Conservation (phyloP, 306 rosid species). For the Echinosophora koreensis region DNA sequence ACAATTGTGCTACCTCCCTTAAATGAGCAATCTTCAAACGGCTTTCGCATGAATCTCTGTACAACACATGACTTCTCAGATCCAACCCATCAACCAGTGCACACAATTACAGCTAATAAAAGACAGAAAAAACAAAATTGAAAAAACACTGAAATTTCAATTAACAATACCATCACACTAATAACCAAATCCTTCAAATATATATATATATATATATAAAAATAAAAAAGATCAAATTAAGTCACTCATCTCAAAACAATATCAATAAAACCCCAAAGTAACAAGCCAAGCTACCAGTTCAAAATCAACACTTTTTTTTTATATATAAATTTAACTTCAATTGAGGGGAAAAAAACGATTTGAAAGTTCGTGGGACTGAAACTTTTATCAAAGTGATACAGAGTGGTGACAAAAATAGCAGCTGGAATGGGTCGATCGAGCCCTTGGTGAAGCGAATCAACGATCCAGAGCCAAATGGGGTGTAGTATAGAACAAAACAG, state of each 20-base stretch:
- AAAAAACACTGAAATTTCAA: slow-evolving; percentile 43
- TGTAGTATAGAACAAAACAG: slow-evolving; percentile 10
- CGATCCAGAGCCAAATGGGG: slow-evolving; percentile 53
- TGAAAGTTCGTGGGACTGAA: slow-evolving; percentile 28
- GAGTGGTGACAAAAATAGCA: slow-evolving; percentile 35
- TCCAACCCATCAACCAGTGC: slow-evolving; percentile 68
- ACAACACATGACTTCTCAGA: slow-evolving; percentile 62
- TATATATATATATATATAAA: too few relatives aligned
- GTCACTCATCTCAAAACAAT: slow-evolving; percentile 43
- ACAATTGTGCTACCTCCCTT: slow-evolving; percentile 51
- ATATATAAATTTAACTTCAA: slow-evolving; percentile 47
- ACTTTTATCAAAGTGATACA: slow-evolving; percentile 38
- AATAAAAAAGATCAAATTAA: slow-evolving; percentile 43
- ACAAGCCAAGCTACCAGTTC: slow-evolving; percentile 35
- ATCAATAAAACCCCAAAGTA: slow-evolving; percentile 44
- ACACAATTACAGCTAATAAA: slow-evolving; percentile 43
- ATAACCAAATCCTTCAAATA: slow-evolving; percentile 39
- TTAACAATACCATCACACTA: slow-evolving; percentile 41
- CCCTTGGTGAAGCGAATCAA: slow-evolving; percentile 54
- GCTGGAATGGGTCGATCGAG: slow-evolving; percentile 60
- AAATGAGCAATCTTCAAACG: slow-evolving; percentile 54
- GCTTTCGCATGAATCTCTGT: slow-evolving; percentile 64
- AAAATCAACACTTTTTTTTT: slow-evolving; percentile 28
- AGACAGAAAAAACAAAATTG: slow-evolving; percentile 16
- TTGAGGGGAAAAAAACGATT: slow-evolving; percentile 7